phyloP scores from a whole-genome alignment of 2,329 filamentous ascomycete genomes.

The Dactylellina sp. region DNA sequence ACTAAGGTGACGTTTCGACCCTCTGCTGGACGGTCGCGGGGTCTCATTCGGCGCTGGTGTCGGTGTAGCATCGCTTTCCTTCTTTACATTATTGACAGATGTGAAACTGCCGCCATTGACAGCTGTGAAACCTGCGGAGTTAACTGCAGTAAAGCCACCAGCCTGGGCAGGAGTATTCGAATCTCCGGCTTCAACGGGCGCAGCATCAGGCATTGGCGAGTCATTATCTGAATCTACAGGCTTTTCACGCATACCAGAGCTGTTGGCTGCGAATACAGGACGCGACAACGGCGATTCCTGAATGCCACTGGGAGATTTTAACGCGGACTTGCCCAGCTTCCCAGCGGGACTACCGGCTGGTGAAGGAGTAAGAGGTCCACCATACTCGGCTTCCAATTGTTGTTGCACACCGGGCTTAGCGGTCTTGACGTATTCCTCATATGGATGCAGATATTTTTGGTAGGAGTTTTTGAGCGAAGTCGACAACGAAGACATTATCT shows the following conservation, averaged over 20 bases:
- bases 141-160: slow-evolving; percentile 72
- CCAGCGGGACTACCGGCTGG: slow-evolving; percentile 81
- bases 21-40: slow-evolving; percentile 62
- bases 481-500: slow-evolving; percentile 98
- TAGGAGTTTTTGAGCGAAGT: slow-evolving; percentile 99
- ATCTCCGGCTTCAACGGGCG: slow-evolving; percentile 61
- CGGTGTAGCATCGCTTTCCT: slow-evolving; percentile 55
- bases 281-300: slow-evolving; percentile 76
- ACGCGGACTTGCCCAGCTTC: slow-evolving; percentile 64
- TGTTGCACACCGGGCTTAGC: slow-evolving; percentile 97
- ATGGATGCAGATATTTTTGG: slow-evolving; percentile 94
- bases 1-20: slow-evolving; percentile 65
- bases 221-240: slow-evolving; percentile 64
- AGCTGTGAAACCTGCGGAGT: slow-evolving; percentile 71
- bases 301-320: slow-evolving; percentile 62
- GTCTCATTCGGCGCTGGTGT: slow-evolving; percentile 51
- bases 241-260: slow-evolving; percentile 67
- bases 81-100: slow-evolving; percentile 58
- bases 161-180: slow-evolving; percentile 64
- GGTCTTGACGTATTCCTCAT: slow-evolving; percentile 90
- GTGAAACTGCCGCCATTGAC: slow-evolving; percentile 70
- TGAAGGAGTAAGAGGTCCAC: slow-evolving; percentile 84
- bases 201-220: slow-evolving; percentile 63
- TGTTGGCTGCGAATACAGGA: slow-evolving; percentile 70
- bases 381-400: slow-evolving; percentile 91